phyloP scores from a whole-genome alignment of 1,284 basidiomycete species.

The Bondarzewia mesenterica region DNA sequence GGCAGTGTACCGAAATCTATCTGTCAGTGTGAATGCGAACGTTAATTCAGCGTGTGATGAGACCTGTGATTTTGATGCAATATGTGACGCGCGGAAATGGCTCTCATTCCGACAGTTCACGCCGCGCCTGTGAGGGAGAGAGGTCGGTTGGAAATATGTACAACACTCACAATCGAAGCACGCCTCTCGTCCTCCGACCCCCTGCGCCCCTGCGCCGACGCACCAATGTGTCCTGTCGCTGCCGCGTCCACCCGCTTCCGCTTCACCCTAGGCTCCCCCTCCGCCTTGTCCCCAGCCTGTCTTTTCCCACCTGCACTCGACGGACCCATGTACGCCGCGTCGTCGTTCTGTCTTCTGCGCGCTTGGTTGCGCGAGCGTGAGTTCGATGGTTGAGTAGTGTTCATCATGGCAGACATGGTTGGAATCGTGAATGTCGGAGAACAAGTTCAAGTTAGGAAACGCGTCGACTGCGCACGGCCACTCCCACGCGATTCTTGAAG shows the following conservation, averaged over 20 bases:
- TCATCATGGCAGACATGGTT: slow-evolving; percentile 15
- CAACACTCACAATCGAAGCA: slow-evolving; percentile 2
- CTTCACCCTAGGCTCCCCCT: slow-evolving; percentile 62
- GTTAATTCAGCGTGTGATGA: not conserved
- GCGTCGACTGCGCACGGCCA: not conserved
- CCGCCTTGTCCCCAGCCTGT: slow-evolving; percentile 49
- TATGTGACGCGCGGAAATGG: not conserved
- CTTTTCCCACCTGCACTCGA: slow-evolving; percentile 38
- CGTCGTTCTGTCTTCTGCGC: slow-evolving; percentile 52
- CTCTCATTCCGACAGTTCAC: not conserved
- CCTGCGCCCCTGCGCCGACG: slow-evolving; percentile 9
- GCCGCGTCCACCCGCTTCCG: slow-evolving; percentile 52
- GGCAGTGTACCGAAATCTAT: slow-evolving; percentile 66
- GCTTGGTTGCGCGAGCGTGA: slow-evolving; percentile 51
- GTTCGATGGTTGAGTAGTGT: slow-evolving; percentile 25
- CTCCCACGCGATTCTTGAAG: not conserved
- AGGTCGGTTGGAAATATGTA: not conserved
- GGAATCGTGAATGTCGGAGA: slow-evolving; percentile 17
- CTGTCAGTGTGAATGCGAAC: slow-evolving; percentile 29
- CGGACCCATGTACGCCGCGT: slow-evolving; percentile 57
- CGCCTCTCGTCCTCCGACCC: slow-evolving; percentile 14
- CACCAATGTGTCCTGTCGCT: slow-evolving; percentile 17
- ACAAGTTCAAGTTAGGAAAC: not conserved
- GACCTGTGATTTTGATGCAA: not conserved
- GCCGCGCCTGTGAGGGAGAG: not conserved